These are phyloP conservation scores for Coemansia reversa DNA, from an alignment of 192 early-diverging fungal species.

Conservation along the genomic window DNA sequence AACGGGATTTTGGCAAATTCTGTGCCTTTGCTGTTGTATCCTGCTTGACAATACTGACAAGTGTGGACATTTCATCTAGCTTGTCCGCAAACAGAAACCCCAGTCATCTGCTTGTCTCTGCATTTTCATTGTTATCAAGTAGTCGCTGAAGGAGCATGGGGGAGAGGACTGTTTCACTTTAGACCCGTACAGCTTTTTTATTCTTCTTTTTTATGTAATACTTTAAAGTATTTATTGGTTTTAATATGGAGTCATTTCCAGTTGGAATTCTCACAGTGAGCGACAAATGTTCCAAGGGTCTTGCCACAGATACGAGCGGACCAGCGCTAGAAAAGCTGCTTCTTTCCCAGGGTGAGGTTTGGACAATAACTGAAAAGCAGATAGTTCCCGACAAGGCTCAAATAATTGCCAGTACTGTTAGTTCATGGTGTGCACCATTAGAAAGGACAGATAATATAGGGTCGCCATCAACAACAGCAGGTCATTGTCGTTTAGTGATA, in stretches of 20 bases:
- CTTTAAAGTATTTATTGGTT: background rate
- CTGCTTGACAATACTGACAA: too few relatives aligned
- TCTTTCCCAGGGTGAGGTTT: constrained; percentile 5
- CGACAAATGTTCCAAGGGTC: constrained; percentile 59
- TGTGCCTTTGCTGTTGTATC: too few relatives aligned
- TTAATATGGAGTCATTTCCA: constrained; percentile 5
- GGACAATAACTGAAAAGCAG: constrained; percentile 33
- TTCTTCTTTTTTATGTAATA: background rate
- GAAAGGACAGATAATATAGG: background rate
- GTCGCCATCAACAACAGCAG: constrained; percentile 5
- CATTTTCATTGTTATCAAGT: too few relatives aligned
- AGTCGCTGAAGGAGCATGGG: too few relatives aligned
- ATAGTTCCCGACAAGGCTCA: constrained; percentile 59
- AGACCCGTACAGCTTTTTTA: background rate
- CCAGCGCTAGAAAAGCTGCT: constrained; percentile 54
- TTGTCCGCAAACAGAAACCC: too few relatives aligned
- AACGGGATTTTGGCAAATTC: too few relatives aligned
- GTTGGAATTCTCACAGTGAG: constrained; percentile 61
- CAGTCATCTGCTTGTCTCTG: too few relatives aligned
- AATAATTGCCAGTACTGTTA: constrained; percentile 56
- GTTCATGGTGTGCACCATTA: constrained; percentile 48
- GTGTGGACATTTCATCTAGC: too few relatives aligned
- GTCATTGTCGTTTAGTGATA: constrained; percentile 66
- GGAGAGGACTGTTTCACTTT: too few relatives aligned
- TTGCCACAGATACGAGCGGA: constrained; percentile 62